A percentile compares a stretch with the other conserved stretches of the same genome.
Evolutionary conservation across 306 rosid genomes (phyloP).

Genomic region (Rubus idaeus): DNA sequence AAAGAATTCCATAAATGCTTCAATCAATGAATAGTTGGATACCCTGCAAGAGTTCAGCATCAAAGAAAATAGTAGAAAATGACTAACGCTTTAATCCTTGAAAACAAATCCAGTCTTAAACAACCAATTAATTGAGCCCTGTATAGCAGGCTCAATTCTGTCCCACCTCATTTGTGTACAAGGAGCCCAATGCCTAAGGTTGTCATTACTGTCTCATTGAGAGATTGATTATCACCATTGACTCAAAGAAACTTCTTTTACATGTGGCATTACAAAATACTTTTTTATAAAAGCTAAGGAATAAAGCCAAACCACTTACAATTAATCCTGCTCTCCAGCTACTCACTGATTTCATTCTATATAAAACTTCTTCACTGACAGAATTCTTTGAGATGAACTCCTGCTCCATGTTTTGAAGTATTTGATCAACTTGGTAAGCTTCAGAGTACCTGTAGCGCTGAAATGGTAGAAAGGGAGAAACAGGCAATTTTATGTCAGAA

Average conservation of each 20-base stretch:
- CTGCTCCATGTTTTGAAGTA: constrained; percentile 66
- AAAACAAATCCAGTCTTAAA: background rate
- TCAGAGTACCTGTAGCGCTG: constrained; percentile 84
- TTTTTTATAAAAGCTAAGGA: background rate
- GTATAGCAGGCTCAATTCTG: background rate
- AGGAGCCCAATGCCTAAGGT: background rate
- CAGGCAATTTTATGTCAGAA: constrained; percentile 26
- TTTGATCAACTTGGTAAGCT: constrained; percentile 79
- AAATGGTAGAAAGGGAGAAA: constrained; percentile 31
- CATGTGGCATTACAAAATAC: background rate
- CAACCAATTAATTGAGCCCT: background rate
- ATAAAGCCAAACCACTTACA: constrained; percentile 57
- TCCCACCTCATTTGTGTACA: background rate
- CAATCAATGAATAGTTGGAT: background rate
- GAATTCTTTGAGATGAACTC: constrained; percentile 55
- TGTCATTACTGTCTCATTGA: background rate
- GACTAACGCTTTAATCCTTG: background rate
- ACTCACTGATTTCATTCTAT: constrained; percentile 56
- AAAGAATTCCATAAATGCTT: background rate
- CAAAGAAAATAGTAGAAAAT: background rate
- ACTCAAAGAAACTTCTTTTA: background rate
- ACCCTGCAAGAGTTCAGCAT: background rate
- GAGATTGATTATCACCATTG: background rate
- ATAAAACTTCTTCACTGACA: constrained; percentile 48
- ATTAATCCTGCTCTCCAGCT: constrained; percentile 72